Evolutionary conservation across 768 basidiomycete species (phyloP), one percentile per base, ranked within the genome.

Genomic region (Filobasidium floriforme): DNA sequence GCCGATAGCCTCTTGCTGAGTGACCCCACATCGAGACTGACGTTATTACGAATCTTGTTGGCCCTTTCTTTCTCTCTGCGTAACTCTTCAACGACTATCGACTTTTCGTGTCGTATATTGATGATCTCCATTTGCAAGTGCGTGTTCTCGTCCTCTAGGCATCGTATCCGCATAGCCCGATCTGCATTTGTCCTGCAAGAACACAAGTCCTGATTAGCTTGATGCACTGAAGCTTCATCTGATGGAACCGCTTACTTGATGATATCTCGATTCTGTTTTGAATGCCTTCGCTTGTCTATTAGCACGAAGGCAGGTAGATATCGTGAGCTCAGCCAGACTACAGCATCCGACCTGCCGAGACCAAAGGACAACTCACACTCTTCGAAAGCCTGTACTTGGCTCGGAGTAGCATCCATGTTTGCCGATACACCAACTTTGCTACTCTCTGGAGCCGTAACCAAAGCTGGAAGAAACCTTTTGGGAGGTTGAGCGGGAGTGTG

Each of bases 241-340:
- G 32, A 9, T 37, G 9, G 9, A 9, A 37, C 15, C 29, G 40
- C 57, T 37, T 24, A 65, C 64, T 59, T 60, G 28, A 65, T 59
- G 57, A 65, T 57, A 60, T 65, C 64, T 52, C 64, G 52, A 51
- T 65, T 65, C 59, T 65, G 64, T 24, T 60, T 65, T 46, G 64
- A 57, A n/a, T 65, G 64, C 59, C 59, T 57, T 24, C 54, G 15
- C 54, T 57, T 57, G 26, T 57, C 54, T 57, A 32, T 22, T 11
- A 44, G 15, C 46, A 49, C 12, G 46, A 15, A 22, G 46, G 46
- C 22, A 15, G 12, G 10, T 44, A 10, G 43, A 5, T 14, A 49
- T 14, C 46, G 22, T 49, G 18, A 57, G 29, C 29, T 24, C 14
- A 6, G 12, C 54, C 18, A 57, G 24, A 15, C 54, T 24, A 15